These are phyloP conservation scores for Nemania bipapillata DNA, from an alignment of 2,329 filamentous ascomycete species.

Conservation along the genomic window DNA sequence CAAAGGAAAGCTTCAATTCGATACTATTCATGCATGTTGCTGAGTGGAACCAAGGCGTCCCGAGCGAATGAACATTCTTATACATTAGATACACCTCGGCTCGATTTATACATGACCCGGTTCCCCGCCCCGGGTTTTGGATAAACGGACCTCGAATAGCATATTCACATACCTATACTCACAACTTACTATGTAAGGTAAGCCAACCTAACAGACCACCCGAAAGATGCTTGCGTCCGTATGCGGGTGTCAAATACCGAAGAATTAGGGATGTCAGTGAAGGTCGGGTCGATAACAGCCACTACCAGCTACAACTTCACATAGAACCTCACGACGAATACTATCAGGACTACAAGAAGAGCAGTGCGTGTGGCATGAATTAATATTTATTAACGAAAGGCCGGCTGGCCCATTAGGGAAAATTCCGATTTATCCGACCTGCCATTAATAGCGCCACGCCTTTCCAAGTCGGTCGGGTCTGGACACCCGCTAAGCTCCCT, in stretches of 20 bases:
- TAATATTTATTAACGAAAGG: conserved; percentile 14
- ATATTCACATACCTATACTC: background rate
- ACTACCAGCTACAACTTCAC: background rate
- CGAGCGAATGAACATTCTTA: background rate
- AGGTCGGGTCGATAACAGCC: background rate
- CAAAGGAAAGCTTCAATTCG: background rate
- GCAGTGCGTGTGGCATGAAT: background rate
- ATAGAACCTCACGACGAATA: background rate
- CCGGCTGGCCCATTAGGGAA: background rate
- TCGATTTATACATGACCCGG: background rate
- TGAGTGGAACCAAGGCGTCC: background rate
- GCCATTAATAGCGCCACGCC: background rate
- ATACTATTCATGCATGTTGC: background rate
- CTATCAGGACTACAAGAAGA: background rate
- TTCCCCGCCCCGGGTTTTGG: background rate
- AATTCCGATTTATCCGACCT: conserved; percentile 21
- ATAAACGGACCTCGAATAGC: background rate
- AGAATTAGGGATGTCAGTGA: background rate
- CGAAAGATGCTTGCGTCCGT: background rate
- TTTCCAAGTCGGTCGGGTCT: background rate
- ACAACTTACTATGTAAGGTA: too few relatives aligned
- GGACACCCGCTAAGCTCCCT: conserved; percentile 14
- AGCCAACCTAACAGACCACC: too few relatives aligned
- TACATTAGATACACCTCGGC: background rate
- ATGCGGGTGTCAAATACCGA: too few relatives aligned